Base-by-base conservation (phyloP, 345 rosid genomes). In the Garcia nutans region DNA sequence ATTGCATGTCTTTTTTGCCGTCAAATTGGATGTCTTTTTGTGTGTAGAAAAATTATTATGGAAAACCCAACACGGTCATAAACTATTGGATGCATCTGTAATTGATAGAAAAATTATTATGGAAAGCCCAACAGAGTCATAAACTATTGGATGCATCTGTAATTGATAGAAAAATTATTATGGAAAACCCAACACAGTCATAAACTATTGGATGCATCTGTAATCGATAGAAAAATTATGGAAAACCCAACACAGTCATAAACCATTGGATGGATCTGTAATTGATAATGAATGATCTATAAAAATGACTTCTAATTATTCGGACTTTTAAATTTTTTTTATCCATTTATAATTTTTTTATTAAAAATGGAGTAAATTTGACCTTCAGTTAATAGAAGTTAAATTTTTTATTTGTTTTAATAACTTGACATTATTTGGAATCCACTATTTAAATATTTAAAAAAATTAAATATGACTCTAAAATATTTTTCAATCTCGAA, bases 81-180 rank as follows among this genome's bases (percentile, higher is more conserved):
- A 33, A 28, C 26, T 50, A 16, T 24, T 77, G 61, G 64, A 5
- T 37, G 41, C 41, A 37, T 63, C n/a, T 22, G 20, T 45, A 45
- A 71, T 41, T 15, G 74, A 37, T 24, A 42, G 10, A 61, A 49
- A 69, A 28, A 61, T 33, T 13, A 57, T 76, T 61, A 20, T 28
- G 52, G 10, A 67, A 66, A 66, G 42, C 56, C 65, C 49, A 42
- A 44, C 7, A 44, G 3, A 44, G 2, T 1, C n/a, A 2, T 6
- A n/a, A 33, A 28, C 26, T 50, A 16, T 24, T 77, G 61, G 64
- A 5, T 37, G 41, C 41, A 37, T 63, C n/a, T 22, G 20, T 45
- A 45, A 71, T 41, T 15, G 74, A 37, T 24, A 42, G 10, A 61
- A 49, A 69, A 28, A 61, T 33, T 13, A 57, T 76, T 61, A 20